phyloP scores from a whole-genome alignment of 768 basidiomycete genomes.

The Leccinum uliginosum region DNA sequence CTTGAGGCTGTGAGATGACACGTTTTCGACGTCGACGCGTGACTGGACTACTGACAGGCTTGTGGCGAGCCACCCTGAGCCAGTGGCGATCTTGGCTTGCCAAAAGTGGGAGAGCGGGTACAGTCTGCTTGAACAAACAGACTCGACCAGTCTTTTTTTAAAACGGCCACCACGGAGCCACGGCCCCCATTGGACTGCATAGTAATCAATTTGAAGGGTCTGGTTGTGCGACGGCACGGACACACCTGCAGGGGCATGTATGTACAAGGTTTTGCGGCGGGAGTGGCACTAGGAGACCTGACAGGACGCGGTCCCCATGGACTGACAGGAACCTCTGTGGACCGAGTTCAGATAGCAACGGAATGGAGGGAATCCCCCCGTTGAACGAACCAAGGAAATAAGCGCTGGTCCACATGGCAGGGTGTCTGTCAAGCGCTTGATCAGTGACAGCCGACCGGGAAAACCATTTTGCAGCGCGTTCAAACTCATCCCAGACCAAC shows the following conservation, averaged over 20 bases:
- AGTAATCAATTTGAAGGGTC: conserved; percentile 20
- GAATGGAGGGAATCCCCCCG: neutral
- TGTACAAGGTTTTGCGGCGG: neutral
- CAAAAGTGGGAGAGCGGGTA: neutral
- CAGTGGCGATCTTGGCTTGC: conserved; percentile 17
- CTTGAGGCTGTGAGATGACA: conserved; percentile 18
- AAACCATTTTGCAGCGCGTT: neutral
- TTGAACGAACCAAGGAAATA: neutral
- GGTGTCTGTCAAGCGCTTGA: neutral
- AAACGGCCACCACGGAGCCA: conserved; percentile 12
- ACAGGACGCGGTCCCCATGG: conserved; percentile 4
- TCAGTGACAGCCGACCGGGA: neutral
- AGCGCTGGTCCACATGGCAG: conserved; percentile 1
- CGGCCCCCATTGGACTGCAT: conserved; percentile 17
- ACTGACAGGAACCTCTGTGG: conserved; percentile 7
- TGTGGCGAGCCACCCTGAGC: conserved; percentile 4
- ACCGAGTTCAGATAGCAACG: conserved; percentile 4
- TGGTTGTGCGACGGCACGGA: conserved; percentile 6
- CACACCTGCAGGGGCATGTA: neutral
- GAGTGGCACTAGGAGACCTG: conserved; percentile 4
- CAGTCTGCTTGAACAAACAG: conserved; percentile 1
- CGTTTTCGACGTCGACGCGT: conserved; percentile 27
- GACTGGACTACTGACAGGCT: neutral
- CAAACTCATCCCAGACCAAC: neutral
- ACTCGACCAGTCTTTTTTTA: conserved; percentile 2